Evolutionary conservation across 106 monocot genomes (phyloP).

Genomic region (Ottelia alismoides): DNA sequence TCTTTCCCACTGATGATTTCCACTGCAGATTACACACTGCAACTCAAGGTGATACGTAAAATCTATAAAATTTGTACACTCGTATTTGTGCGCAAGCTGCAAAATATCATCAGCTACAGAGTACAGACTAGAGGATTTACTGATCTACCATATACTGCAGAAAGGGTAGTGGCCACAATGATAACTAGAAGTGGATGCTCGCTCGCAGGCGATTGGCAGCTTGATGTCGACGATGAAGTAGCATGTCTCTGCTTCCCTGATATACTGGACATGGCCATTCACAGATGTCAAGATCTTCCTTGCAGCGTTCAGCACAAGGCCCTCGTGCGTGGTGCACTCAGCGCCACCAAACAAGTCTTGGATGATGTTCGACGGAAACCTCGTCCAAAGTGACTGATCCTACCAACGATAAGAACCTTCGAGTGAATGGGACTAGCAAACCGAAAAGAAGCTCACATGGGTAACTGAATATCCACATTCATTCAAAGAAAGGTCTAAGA

Average conservation of each 20-base stretch:
- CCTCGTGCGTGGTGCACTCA: neutral
- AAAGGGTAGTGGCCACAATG: no score
- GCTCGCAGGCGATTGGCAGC: neutral
- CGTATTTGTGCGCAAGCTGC: no score
- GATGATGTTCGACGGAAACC: neutral
- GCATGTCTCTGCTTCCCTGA: neutral
- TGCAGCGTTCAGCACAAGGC: neutral
- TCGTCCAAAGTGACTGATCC: neutral
- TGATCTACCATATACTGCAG: no score
- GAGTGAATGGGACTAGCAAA: neutral
- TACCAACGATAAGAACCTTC: neutral
- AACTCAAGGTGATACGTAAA: no score
- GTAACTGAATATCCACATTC: neutral
- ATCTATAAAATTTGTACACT: no score
- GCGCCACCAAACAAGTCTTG: neutral
- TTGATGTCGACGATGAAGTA: neutral
- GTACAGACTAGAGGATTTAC: no score
- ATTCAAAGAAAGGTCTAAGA: no score
- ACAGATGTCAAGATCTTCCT: neutral
- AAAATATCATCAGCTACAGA: no score
- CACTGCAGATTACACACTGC: no score
- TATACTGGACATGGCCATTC: neutral
- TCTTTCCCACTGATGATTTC: no score
- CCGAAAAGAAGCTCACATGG: neutral
- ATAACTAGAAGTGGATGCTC: no score